Percentiles rank a stretch among this genome's conserved stretches.
Conservation (phyloP, 2,329 filamentous ascomycete species). For the Xylaria sp. region DNA sequence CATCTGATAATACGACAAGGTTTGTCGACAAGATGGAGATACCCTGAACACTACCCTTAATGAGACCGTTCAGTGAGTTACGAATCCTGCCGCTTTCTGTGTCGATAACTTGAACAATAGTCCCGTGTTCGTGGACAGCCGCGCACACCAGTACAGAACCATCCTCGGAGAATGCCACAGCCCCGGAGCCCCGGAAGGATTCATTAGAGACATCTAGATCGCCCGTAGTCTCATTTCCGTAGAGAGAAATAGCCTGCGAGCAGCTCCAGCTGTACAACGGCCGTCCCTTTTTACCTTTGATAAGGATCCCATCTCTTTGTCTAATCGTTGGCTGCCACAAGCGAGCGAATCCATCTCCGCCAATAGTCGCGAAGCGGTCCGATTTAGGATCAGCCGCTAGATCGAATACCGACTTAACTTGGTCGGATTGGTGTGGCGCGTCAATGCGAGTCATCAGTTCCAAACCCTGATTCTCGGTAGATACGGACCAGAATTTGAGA, state of each 20-base stretch:
- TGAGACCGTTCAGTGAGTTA: conserved; percentile 73
- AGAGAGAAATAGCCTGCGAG: conserved; percentile 64
- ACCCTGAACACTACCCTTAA: conserved; percentile 71
- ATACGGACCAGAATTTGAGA: conserved; percentile 89
- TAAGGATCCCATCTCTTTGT: conserved; percentile 72
- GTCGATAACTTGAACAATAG: conserved; percentile 80
- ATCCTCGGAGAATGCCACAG: conserved; percentile 82
- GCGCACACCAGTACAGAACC: conserved; percentile 83
- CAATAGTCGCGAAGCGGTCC: conserved; percentile 83
- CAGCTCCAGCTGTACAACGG: conserved; percentile 80
- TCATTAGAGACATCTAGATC: conserved; percentile 48
- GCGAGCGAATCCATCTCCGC: conserved; percentile 79
- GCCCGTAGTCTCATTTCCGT: conserved; percentile 53
- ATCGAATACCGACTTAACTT: conserved; percentile 72
- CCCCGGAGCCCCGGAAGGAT: conserved; percentile 63
- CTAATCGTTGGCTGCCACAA: conserved; percentile 83
- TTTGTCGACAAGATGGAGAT: conserved; percentile 77
- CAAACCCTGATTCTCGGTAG: conserved; percentile 66
- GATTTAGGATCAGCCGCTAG: conserved; percentile 75
- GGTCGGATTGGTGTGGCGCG: conserved; percentile 74
- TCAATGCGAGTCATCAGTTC: conserved; percentile 86
- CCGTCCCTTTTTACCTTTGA: conserved; percentile 67
- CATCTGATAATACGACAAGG: conserved; percentile 78
- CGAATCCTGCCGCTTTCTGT: conserved; percentile 73
- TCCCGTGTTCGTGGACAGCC: conserved; percentile 63